Conservation (phyloP, 371 early-diverging fungal genomes). For the Cokeromyces recurvatus region DNA sequence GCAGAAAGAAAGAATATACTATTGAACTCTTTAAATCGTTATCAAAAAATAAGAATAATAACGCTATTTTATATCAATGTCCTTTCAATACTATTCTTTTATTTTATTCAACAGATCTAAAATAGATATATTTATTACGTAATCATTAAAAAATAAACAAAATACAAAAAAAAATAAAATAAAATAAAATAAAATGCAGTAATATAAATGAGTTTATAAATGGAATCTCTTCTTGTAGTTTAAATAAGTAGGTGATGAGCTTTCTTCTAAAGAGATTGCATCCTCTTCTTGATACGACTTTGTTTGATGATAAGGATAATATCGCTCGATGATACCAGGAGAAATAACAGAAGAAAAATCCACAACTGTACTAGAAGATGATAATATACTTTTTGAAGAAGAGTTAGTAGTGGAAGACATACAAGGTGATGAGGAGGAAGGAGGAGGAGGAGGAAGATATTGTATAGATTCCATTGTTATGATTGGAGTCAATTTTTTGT, state of each 20-base stretch:
- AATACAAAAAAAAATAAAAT: slow-evolving; percentile 1
- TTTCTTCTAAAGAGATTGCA: too few relatives aligned
- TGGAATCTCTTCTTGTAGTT: slow-evolving; percentile 18
- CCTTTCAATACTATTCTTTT: too few relatives aligned
- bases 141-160: background rate
- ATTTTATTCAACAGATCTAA: too few relatives aligned
- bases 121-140: too few relatives aligned
- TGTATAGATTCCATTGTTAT: slow-evolving; percentile 9
- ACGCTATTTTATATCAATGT: too few relatives aligned
- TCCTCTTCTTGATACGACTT: background rate
- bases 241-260: slow-evolving; percentile 17
- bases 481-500: slow-evolving; percentile 16
- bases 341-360: slow-evolving; percentile 8
- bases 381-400: background rate
- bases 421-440: background rate
- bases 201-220: background rate
- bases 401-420: background rate
- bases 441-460: background rate
- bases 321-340: slow-evolving; percentile 7
- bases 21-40: too few relatives aligned
- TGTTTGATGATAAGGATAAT: background rate
- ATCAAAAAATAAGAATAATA: too few relatives aligned
- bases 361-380: slow-evolving; percentile 16
- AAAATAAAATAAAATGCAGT: background rate
- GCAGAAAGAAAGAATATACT: too few relatives aligned